Percentiles rank a stretch among this genome's conserved stretches.
phyloP scores from a whole-genome alignment of 352 stramenopile species.

The Phytophthora tentaculata region DNA sequence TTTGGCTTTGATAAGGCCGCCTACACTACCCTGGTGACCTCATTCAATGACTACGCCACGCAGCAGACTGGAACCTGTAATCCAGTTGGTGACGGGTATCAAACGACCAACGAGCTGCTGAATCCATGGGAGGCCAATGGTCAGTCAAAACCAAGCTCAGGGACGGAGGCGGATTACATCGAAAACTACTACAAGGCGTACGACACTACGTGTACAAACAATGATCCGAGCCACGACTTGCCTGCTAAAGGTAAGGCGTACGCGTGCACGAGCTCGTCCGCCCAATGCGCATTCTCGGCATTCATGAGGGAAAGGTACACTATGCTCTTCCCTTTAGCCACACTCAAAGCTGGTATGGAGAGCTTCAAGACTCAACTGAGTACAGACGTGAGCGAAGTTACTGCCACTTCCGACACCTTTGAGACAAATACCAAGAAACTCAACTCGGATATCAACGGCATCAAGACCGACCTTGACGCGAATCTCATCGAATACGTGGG shows the following conservation, averaged over 20 bases:
- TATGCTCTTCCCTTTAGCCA: slow-evolving; percentile 11
- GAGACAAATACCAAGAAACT: slow-evolving; percentile 51
- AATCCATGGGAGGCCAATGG: slow-evolving; percentile 3
- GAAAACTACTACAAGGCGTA: slow-evolving; percentile 8
- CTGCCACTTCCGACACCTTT: slow-evolving; percentile 41
- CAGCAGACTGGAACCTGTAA: slow-evolving; percentile 21
- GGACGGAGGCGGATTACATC: slow-evolving; percentile 3
- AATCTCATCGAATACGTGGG: slow-evolving; percentile 60
- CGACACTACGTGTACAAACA: not conserved
- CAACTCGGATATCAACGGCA: slow-evolving; percentile 44
- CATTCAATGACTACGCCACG: slow-evolving; percentile 39
- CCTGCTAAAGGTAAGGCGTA: not conserved
- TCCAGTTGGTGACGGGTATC: not conserved
- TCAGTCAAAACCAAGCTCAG: not conserved
- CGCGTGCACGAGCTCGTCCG: not conserved
- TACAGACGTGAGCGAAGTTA: slow-evolving; percentile 40
- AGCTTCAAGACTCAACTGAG: slow-evolving; percentile 44
- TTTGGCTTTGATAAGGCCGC: slow-evolving; percentile 34
- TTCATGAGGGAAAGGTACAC: slow-evolving; percentile 24
- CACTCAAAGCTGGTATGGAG: slow-evolving; percentile 25
- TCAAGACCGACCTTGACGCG: slow-evolving; percentile 48
- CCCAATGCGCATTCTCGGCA: slow-evolving; percentile 18
- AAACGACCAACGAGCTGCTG: not conserved
- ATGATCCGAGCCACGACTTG: not conserved
- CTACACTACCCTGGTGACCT: slow-evolving; percentile 11